Base-by-base conservation (phyloP, 2,329 filamentous ascomycete genomes). In the Claviceps sp. region DNA sequence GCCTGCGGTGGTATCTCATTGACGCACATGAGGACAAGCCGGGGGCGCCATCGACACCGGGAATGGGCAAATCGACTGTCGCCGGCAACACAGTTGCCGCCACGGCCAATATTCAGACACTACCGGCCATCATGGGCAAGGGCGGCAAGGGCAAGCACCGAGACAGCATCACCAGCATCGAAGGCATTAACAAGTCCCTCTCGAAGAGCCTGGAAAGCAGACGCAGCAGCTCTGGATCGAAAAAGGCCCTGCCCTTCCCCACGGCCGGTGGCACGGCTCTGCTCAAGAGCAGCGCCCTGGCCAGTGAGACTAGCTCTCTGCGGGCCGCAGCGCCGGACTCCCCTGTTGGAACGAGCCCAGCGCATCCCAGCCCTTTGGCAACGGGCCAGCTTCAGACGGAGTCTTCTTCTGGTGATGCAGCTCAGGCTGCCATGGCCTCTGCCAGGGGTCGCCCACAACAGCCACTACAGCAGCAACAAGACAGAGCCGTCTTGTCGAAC, bases 21-120 rank as follows among this genome's bases (percentile, higher is more conserved):
- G 91, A 98, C 64, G 93, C 93, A 0, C 77, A 81, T 2, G 93
- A 98, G 68, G 93, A 98, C 68, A 96, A 95, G 63, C 82, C 89
- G 0, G 86, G 86, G 1, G 90, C 89, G 2, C 93, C 93, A 0
- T 84, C 86, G n/a, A 97, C 91, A 0, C 91, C 93, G 0, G 90
- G 91, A 0, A 77, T 95, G 51, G 88, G 87, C 41, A 95, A 95
- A 67, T 90, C 85, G 57, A 97, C 93, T 0, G 90, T 96, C 16
- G 89, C 89, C 13, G 85, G 87, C 41, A 89, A 88, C 56, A 85
- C 85, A 51, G 86, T 96, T 41, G 89, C 93, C 65, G 93, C 89
- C 2, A 85, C 84, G 62, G 93, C 88, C 17, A 89, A 80, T 55
- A 79, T 82, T 60, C 76, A 76, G 57, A 72, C 74, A 3, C 76